phyloP scores from a whole-genome alignment of 441 rosid genomes.

The Erodium texanum region DNA sequence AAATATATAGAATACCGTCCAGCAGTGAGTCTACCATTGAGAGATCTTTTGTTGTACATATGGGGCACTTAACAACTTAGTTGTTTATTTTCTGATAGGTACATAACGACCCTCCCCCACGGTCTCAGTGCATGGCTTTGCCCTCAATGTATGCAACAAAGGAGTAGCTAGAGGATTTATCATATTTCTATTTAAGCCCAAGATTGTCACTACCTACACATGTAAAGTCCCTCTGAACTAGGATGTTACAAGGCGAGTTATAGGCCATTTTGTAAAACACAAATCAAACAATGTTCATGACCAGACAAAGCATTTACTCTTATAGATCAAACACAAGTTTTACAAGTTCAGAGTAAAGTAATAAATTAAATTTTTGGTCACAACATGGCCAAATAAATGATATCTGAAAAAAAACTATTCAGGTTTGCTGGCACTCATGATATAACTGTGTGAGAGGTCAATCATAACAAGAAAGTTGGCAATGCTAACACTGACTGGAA shows the following conservation, averaged over 20 bases:
- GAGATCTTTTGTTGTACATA: not conserved
- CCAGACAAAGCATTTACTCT: not conserved
- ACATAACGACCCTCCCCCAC: not conserved
- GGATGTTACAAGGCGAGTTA: not conserved
- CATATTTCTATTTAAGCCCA: not conserved
- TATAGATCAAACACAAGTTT: not conserved
- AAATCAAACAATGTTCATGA: not conserved
- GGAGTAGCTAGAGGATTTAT: not conserved
- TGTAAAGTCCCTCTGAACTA: not conserved
- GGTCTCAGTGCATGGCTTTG: not conserved
- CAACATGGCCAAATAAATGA: not conserved
- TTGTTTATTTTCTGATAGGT: not conserved
- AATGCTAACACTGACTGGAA: not conserved
- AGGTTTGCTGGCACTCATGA: not conserved
- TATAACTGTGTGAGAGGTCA: not conserved
- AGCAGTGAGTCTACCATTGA: not conserved
- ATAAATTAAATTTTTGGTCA: not conserved
- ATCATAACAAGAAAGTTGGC: not conserved
- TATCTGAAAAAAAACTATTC: not conserved
- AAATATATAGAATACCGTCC: slow-evolving; percentile 6
- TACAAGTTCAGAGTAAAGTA: not conserved
- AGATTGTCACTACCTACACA: not conserved
- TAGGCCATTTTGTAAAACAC: not conserved
- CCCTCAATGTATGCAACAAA: not conserved
- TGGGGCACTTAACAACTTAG: not conserved